Evolutionary conservation across 2,329 filamentous ascomycete genomes (phyloP), one percentile per base, ranked within the genome.

Genomic region (Dactylellina cionopaga): DNA sequence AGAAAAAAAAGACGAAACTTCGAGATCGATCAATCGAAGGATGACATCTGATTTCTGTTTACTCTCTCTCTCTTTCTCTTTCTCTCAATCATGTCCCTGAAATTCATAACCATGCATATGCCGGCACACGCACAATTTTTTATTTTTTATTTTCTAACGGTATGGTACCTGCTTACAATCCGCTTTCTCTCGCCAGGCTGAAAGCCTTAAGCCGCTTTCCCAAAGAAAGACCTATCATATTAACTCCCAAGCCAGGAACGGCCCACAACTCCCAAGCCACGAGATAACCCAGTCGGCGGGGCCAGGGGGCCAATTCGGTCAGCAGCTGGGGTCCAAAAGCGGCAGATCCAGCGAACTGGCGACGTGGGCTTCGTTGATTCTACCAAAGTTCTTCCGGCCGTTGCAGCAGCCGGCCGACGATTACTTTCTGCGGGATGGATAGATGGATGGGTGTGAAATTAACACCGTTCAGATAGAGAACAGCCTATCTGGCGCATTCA

Each of bases 251-350:
- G 11, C 29, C 29, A 24, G 49, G 49, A 37, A 25, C 46, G 29
- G 17, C 47, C 46, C 7, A 39, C 24, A 49, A 15, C 11, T 6
- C 56, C 27, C 19, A 51, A 33, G 55, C 33, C 52, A 56, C 52
- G 52, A 56, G 52, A 56, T 27, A 43, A 25, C 55, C 41, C 46
- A 33, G 58, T 37, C n/a, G 22, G 41, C 22, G 35, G 58, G 47
- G 55, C 55, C n/a, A 17, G 54, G 37, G 29, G 17, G 6, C 58
- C 58, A 17, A 5, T 55, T 51, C 31, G 33, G 66, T 71, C 58
- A 64, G 66, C 58, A 64, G 37, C 58, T 41, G 41, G 64, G 64
- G 56, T 49, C 33, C 35, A 27, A 24, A 58, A 71, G 52, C 58
- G 58, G 66, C 44, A 71, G 31, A 62, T 62, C 47, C 46, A 51